Evolutionary conservation across 768 basidiomycete species (phyloP).

Genomic region (Dentipellis sp.): DNA sequence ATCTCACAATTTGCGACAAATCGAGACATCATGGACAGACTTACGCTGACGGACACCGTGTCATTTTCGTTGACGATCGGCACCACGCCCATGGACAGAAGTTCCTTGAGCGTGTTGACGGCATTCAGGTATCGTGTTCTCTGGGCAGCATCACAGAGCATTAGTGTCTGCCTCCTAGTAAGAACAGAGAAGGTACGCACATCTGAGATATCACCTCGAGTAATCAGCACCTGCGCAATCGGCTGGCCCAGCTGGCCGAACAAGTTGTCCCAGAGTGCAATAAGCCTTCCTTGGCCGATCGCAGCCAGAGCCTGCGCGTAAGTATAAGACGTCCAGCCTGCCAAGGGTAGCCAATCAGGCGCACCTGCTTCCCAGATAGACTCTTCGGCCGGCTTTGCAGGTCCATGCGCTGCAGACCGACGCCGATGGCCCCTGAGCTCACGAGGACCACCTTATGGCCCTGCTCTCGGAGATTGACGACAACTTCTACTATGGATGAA

Average conservation of each 20-base stretch:
- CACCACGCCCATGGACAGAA: conserved; percentile 88
- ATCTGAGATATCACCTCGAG: conserved; percentile 95
- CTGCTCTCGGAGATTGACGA: conserved; percentile 59
- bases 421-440: conserved; percentile 95
- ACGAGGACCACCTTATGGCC: conserved; percentile 96
- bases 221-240: conserved; percentile 90
- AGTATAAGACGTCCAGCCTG: conserved; percentile 11
- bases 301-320: conserved; percentile 79
- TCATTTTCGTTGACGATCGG: conserved; percentile 99
- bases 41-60: conserved; percentile 92
- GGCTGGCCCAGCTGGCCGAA: conserved; percentile 92
- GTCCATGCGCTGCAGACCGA: conserved; percentile 89
- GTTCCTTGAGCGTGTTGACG: conserved; percentile 87
- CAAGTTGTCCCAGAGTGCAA: conserved; percentile 94
- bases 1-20: not conserved
- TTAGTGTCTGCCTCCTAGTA: not conserved
- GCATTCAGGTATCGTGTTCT: conserved; percentile 94
- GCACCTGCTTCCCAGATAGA: conserved; percentile 84
- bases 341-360: conserved; percentile 15
- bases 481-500: conserved; percentile 88
- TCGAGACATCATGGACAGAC: conserved; percentile 20
- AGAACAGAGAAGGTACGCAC: conserved; percentile 34
- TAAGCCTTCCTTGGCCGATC: conserved; percentile 92
- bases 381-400: conserved; percentile 72
- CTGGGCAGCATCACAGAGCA: conserved; percentile 31